Base-by-base conservation (phyloP, 768 basidiomycete species). In the Auricularia cornea region DNA sequence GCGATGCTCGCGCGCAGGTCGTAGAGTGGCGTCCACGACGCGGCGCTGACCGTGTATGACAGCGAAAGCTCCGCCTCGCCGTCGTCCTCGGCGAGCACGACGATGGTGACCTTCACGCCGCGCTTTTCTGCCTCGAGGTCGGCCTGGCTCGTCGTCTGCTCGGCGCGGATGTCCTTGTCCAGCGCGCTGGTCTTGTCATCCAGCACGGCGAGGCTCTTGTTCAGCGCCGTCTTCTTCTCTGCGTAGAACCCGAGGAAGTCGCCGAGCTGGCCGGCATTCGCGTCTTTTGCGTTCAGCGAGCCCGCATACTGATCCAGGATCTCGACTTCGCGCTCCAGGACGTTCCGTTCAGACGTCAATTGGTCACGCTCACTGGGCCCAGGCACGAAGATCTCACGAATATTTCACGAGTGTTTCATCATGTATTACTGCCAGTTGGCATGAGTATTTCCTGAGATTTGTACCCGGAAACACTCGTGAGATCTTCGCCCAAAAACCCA, bases 11-110 rank as follows among this genome's bases (percentile, higher is more conserved):
- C 83, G 63, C 84, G 80, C 0, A 88, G 77, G 65, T 87, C 85
- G 66, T 87, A 87, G 2, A 77, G 78, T 2, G 84, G 81, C 20
- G 71, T 70, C 85, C 84, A 87, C 29, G 70, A 70, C 1, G 80
- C 82, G 33, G 79, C 72, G 56, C 70, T 74, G 20, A 87, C 84
- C 84, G 84, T 76, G 67, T 86, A 87, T 3, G 81, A 81, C 20
- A 85, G 68, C 63, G 76, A 80, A 48, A 88, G 73, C 12, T 80
- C 76, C 28, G 80, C 72, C 2, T 68, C 65, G 1, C 67, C 70
- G 12, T 76, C 71, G 1, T 71, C 69, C 44, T 81, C 79, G 2
- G 79, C 68, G 28, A 73, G 72, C 32, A 84, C 71, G 33, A 82
- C 77, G 62, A 81, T 73, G 3, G 76, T 75, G 29, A 83, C 77